Percentiles rank a stretch among this genome's conserved stretches.
These are phyloP conservation scores for Penicillium sp. DNA, from an alignment of 2,329 filamentous ascomycete genomes.

Conservation along the genomic window DNA sequence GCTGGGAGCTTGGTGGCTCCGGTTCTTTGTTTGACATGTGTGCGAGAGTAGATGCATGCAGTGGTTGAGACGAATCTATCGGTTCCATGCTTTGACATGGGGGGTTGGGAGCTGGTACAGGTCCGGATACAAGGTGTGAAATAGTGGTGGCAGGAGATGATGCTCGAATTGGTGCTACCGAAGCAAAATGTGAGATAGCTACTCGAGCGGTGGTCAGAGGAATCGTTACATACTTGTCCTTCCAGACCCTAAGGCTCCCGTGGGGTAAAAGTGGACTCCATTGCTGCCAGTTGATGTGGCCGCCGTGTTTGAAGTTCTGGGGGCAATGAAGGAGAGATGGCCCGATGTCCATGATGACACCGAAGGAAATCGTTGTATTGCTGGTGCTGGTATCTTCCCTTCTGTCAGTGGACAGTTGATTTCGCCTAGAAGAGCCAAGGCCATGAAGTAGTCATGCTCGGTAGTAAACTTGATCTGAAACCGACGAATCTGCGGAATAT, in stretches of 20 bases:
- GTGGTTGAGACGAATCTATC: background rate
- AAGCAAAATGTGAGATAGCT: background rate
- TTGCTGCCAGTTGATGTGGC: conserved; percentile 7
- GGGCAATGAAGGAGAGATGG: conserved; percentile 5
- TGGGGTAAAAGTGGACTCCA: conserved; percentile 1
- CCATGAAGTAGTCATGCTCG: conserved; percentile 35
- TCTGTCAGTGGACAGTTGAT: conserved; percentile 39
- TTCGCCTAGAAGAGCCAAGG: conserved; percentile 34
- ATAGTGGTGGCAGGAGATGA: conserved; percentile 6
- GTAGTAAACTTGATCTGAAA: conserved; percentile 40
- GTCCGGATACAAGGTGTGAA: background rate
- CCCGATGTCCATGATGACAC: conserved; percentile 24
- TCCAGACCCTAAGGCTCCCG: conserved; percentile 1
- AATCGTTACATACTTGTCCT: conserved; percentile 8
- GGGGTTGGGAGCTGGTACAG: background rate
- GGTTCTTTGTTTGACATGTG: background rate
- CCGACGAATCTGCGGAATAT: conserved; percentile 30
- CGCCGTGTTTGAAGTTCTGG: background rate
- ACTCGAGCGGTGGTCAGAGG: background rate
- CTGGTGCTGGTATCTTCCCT: conserved; percentile 23
- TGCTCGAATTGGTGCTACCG: conserved; percentile 7
- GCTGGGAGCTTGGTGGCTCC: background rate
- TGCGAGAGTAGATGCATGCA: background rate
- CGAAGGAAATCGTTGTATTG: conserved; percentile 16
- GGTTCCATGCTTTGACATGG: background rate